Evolutionary conservation across 768 basidiomycete species (phyloP), one percentile per base, ranked within the genome.

Genomic region (Coprinellus micaceus): DNA sequence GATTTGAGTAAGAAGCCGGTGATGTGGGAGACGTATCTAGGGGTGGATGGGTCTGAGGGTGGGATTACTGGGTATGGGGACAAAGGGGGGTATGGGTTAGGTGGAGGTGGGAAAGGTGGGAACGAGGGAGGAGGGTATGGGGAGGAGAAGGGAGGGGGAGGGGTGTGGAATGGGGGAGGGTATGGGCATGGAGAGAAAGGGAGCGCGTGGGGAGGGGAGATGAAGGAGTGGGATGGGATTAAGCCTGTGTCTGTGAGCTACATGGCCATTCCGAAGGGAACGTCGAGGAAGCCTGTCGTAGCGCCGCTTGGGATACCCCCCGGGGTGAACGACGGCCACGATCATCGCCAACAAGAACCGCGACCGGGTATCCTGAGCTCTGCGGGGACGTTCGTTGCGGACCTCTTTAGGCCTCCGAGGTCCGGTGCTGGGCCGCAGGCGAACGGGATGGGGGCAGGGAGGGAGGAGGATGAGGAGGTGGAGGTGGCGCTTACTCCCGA

Each of bases 11-110:
- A 74, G 61, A 80, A 78, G 58, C 83, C 83, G 11, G 62, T 61
- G 40, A 63, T 83, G 64, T 82, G 74, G 72, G 79, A 82, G 36
- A 75, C 77, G 9, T 75, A 72, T 33, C 58, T 78, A 4, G 74
- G 69, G 41, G 58, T 58, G n/a, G 40, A 17, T 6, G 40, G 40
- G 40, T 43, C n/a, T 21, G n/a, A 7, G 40, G 40, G n/a, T 7
- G n/a, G 40, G 19, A 17, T n/a, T n/a, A n/a, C n/a, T 10, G 40
- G 40, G 36, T 9, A 17, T 37, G 36, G 36, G 10, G 4, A 21
- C 17, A 22, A 24, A 9, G 4, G 12, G 22, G 45, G 12, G 24
- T 24, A 36, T 21, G 33, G 33, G 17, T 6, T n/a, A n/a, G n/a
- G n/a, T n/a, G n/a, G n/a, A n/a, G n/a, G n/a, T n/a, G n/a, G n/a